Evolutionary conservation across 2,329 filamentous ascomycete genomes (phyloP).

Genomic region (Thermothelomyces thermophilus): DNA sequence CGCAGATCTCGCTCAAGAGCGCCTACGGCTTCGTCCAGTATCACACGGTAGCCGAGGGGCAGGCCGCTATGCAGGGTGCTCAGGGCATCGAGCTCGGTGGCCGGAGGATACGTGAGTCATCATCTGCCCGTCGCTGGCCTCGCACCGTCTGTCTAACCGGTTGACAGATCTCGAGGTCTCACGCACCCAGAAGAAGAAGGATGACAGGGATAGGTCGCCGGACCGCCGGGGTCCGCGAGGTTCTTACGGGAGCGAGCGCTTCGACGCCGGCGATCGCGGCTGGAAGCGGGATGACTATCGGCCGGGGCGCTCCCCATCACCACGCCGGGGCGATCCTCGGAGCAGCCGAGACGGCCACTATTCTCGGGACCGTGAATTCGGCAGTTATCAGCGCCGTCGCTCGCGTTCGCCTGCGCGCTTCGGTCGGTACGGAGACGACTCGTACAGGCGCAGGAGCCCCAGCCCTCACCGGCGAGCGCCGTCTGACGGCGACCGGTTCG

Average conservation of each 20-base stretch:
- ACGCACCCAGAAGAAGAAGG: constrained; percentile 75
- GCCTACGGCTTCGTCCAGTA: constrained; percentile 98
- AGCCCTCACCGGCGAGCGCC: constrained; percentile 53
- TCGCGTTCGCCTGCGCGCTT: constrained; percentile 35
- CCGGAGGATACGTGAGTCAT: constrained; percentile 80
- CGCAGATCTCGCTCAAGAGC: constrained; percentile 93
- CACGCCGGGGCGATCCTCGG: constrained; percentile 50
- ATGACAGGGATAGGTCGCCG: constrained; percentile 51
- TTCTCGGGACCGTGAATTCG: constrained; percentile 36
- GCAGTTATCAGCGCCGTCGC: constrained; percentile 43
- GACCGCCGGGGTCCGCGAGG: constrained; percentile 42
- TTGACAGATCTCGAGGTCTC: constrained; percentile 77
- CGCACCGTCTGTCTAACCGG: constrained; percentile 1
- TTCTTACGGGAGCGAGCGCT: constrained; percentile 40
- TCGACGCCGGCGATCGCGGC: constrained; percentile 45
- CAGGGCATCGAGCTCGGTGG: constrained; percentile 78
- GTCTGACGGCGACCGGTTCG: constrained; percentile 54
- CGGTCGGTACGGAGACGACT: constrained; percentile 36
- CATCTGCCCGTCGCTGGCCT: not conserved
- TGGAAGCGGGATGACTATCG: constrained; percentile 59
- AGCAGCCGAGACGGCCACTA: constrained; percentile 54
- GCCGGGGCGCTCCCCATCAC: constrained; percentile 53
- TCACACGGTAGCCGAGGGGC: constrained; percentile 67
- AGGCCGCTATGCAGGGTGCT: constrained; percentile 65
- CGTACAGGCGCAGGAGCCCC: constrained; percentile 61